phyloP scores from a whole-genome alignment of 139 green algal genomes.

The Volvox africanus region DNA sequence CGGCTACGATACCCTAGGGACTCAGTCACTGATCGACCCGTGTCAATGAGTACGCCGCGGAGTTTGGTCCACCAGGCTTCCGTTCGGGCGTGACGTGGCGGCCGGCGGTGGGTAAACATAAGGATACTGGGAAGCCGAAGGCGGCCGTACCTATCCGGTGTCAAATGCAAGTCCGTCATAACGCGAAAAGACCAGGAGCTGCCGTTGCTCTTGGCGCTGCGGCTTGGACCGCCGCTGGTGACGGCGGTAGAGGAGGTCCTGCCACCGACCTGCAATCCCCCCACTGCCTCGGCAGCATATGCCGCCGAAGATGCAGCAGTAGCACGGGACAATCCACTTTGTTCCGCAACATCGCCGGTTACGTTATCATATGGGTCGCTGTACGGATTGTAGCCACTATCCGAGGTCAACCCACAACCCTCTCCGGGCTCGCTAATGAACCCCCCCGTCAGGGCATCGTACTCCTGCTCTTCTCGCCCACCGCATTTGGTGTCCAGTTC shows the following conservation, averaged over 20 bases:
- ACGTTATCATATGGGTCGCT: not conserved
- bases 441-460: not conserved
- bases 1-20: not conserved
- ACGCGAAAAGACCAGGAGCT: not conserved
- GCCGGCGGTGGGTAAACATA: constrained; percentile 7
- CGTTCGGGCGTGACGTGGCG: not conserved
- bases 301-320: not conserved
- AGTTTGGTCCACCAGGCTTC: constrained; percentile 21
- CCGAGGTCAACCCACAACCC: not conserved
- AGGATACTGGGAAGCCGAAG: not conserved
- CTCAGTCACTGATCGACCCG: not conserved
- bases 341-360: not conserved
- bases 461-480: not conserved
- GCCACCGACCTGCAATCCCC: not conserved
- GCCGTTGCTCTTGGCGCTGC: not conserved
- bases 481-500: not conserved
- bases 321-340: not conserved
- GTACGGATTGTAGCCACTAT: not conserved
- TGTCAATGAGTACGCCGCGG: not conserved
- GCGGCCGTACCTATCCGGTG: not conserved
- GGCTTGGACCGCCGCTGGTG: not conserved
- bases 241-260: not conserved
- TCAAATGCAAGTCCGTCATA: not conserved
- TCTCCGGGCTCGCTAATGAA: not conserved
- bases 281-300: not conserved